Conservation (phyloP, 164 flowering plant species). For the Umbilicus rupestris region DNA sequence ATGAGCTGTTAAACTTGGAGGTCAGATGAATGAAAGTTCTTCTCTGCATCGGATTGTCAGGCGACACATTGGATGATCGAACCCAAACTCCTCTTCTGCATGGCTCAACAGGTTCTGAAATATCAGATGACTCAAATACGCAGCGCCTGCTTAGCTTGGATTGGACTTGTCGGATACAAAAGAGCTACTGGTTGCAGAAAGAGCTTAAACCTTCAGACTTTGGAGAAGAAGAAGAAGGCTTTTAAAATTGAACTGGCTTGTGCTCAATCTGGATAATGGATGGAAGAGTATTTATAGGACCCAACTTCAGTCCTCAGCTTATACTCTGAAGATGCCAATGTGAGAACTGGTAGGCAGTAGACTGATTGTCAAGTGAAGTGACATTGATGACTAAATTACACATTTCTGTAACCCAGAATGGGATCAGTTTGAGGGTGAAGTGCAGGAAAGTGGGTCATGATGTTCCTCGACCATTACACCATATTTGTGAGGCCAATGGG, state of each 20-base stretch:
- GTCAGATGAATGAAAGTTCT: slow-evolving; percentile 13
- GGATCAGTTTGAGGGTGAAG: not conserved
- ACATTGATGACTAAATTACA: not conserved
- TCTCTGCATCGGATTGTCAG: slow-evolving; percentile 25
- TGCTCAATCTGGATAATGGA: not conserved
- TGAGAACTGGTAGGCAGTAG: not conserved
- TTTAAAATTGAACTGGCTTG: not conserved
- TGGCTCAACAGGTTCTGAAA: slow-evolving; percentile 19
- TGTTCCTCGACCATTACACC: not conserved
- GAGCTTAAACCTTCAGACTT: not conserved
- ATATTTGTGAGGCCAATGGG: not conserved
- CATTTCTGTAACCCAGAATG: not conserved
- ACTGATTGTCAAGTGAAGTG: not conserved
- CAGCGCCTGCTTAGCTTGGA: slow-evolving; percentile 15
- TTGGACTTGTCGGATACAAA: slow-evolving; percentile 9
- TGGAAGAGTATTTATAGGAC: not conserved
- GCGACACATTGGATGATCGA: slow-evolving; percentile 27
- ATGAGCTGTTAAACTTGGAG: slow-evolving; percentile 6
- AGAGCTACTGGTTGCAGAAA: not conserved
- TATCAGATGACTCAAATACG: slow-evolving; percentile 19
- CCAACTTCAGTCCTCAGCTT: not conserved
- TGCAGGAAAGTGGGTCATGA: not conserved
- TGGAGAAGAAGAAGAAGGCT: not conserved
- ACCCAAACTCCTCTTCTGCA: slow-evolving; percentile 26
- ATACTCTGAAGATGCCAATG: not conserved